Base-by-base conservation (phyloP, 352 stramenopile genomes). In the Porosira glacialis region DNA sequence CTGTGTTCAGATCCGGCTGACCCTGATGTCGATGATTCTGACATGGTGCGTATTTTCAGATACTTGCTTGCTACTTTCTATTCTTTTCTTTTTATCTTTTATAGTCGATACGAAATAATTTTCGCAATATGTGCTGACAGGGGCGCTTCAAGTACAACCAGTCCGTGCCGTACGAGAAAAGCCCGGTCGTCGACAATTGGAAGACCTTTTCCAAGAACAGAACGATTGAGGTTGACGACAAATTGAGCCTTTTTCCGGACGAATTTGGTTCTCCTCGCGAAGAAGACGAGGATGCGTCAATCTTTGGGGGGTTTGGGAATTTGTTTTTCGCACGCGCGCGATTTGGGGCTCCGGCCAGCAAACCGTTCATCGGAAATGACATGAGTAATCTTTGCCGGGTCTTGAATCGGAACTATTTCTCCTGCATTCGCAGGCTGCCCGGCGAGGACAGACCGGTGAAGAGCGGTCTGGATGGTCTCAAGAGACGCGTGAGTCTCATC, bases 311-410 rank as follows among this genome's bases (percentile, higher is more conserved):
- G 7, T 41, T 48, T 26, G 55, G 53, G 45, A 24, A 57, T 17
- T 72, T 78, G 11, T 43, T 69, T 27, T 47, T 62, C 15, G 24
- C 71, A 1, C 70, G 74, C 27, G 3, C 68, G 19, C 62, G 58
- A 10, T 52, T 52, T 3, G 24, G 62, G 36, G 50, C 49, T 27
- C 52, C 47, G 35, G 11, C 39, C 3, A 50, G 55, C 15, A 17
- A 33, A 11, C 49, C 55, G 22, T 71, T 60, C 21, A 86, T 90
- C 44, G 78, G 75, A 0, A 90, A 90, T 59, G 69, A 88, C 70
- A 58, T 89, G 28, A 73, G 62, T 5, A 82, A 81, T 62, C 44
- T 90, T 22, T 66, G 57, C 17, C 39, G 62, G 2, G 50, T 76
- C 22, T 28, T 90, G 21, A 60, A 59, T 19, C 63, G 70, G 17